A percentile compares a stretch with the other conserved stretches of the same genome.
phyloP scores from a whole-genome alignment of 2,329 filamentous ascomycete species.

The Cadophora sp. region DNA sequence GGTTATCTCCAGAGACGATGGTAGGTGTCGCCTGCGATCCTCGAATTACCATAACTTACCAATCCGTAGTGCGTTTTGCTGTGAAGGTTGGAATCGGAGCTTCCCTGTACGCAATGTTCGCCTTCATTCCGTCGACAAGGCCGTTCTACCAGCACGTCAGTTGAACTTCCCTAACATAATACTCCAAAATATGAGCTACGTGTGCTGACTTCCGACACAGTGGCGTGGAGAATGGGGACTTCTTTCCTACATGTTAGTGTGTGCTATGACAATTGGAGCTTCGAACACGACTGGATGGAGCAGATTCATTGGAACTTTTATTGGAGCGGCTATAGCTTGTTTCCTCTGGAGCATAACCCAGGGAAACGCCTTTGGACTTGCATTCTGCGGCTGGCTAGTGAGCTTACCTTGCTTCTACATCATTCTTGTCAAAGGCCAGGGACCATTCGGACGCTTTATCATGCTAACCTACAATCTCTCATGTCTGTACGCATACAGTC shows the following conservation, averaged over 20 bases:
- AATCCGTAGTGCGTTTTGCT: slow-evolving; percentile 68
- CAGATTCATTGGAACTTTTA: slow-evolving; percentile 83
- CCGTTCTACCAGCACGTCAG: slow-evolving; percentile 72
- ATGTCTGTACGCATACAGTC: slow-evolving; percentile 90
- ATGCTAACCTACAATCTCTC: slow-evolving; percentile 96
- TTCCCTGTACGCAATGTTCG: slow-evolving; percentile 84
- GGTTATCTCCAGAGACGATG: slow-evolving; percentile 68
- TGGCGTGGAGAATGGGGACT: slow-evolving; percentile 98
- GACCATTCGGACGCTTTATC: slow-evolving; percentile 90
- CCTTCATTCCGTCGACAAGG: slow-evolving; percentile 80
- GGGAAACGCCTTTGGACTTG: slow-evolving; percentile 77
- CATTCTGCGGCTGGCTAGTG: slow-evolving; percentile 81
- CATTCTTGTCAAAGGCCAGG: slow-evolving; percentile 83
- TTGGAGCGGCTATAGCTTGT: slow-evolving; percentile 79
- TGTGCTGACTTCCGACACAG: not conserved
- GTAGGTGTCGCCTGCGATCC: slow-evolving; percentile 50
- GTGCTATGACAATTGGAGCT: slow-evolving; percentile 95
- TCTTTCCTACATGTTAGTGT: slow-evolving; percentile 96
- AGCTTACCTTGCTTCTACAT: slow-evolving; percentile 88
- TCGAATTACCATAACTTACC: not conserved
- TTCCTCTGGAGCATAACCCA: slow-evolving; percentile 78
- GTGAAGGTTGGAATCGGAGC: slow-evolving; percentile 94
- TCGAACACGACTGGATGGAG: slow-evolving; percentile 91
- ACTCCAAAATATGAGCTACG: not conserved
- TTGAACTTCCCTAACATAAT: not conserved